A percentile compares a stretch with the other conserved stretches of the same genome.
Evolutionary conservation across 768 basidiomycete genomes (phyloP).

Genomic region (Lactarius sp.): DNA sequence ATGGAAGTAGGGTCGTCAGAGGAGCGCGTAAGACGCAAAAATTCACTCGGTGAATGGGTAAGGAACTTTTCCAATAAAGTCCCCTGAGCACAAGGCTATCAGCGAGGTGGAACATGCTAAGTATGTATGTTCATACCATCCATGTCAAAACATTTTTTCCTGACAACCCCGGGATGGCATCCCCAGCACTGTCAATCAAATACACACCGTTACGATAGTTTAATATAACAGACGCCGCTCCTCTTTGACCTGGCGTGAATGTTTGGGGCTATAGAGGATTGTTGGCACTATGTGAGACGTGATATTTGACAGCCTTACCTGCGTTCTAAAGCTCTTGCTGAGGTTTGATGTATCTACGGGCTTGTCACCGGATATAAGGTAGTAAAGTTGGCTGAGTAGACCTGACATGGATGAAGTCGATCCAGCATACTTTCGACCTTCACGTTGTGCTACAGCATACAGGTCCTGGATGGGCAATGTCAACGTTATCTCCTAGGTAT

Average conservation of each 20-base stretch:
- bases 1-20: slow-evolving; percentile 29
- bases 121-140: slow-evolving; percentile 44
- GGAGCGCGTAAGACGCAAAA: slow-evolving; percentile 48
- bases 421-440: slow-evolving; percentile 65
- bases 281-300: background rate
- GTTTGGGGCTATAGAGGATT: slow-evolving; percentile 40
- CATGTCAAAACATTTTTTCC: slow-evolving; percentile 71
- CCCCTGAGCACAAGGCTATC: slow-evolving; percentile 48
- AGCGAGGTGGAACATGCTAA: background rate
- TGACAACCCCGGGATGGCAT: slow-evolving; percentile 36
- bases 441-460: slow-evolving; percentile 49
- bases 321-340: slow-evolving; percentile 51
- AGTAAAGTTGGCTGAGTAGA: slow-evolving; percentile 83
- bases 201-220: slow-evolving; percentile 63
- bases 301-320: slow-evolving; percentile 41
- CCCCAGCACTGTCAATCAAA: slow-evolving; percentile 52
- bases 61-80: slow-evolving; percentile 85
- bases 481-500: background rate
- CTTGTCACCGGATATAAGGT: slow-evolving; percentile 72
- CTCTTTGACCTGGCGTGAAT: slow-evolving; percentile 76
- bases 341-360: slow-evolving; percentile 56
- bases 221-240: slow-evolving; percentile 68
- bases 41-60: slow-evolving; percentile 60
- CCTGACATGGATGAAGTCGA: slow-evolving; percentile 88
- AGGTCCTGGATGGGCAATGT: slow-evolving; percentile 50